Conservation (phyloP, 164 flowering plant species). For the Magnolia kwangsiensis region DNA sequence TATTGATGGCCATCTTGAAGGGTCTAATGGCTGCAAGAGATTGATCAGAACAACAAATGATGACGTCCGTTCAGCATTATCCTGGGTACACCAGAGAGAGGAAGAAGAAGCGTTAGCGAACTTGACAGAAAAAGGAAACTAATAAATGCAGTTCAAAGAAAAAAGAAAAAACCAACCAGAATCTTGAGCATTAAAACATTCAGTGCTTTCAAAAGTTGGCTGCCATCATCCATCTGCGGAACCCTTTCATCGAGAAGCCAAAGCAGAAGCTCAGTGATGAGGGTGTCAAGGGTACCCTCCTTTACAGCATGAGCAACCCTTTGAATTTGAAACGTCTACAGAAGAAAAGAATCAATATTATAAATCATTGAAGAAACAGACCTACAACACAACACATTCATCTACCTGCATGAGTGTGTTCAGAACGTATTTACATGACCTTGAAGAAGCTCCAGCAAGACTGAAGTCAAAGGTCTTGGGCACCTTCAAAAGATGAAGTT, state of each 20-base stretch:
- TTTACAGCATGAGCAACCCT: slow-evolving; percentile 91
- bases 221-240: slow-evolving; percentile 96
- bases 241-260: slow-evolving; percentile 99
- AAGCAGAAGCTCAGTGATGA: slow-evolving; percentile 90
- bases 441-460: slow-evolving; percentile 88
- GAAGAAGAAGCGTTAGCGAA: background rate
- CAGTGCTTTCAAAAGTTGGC: slow-evolving; percentile 91
- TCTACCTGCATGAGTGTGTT: slow-evolving; percentile 96
- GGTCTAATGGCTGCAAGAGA: slow-evolving; percentile 86
- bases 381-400: background rate
- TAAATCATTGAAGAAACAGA: background rate
- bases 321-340: slow-evolving; percentile 92
- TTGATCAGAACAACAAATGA: slow-evolving; percentile 93
- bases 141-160: background rate
- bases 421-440: slow-evolving; percentile 97
- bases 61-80: slow-evolving; percentile 94
- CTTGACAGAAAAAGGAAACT: background rate
- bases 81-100: slow-evolving; percentile 40
- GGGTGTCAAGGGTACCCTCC: slow-evolving; percentile 82
- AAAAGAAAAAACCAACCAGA: slow-evolving; percentile 46
- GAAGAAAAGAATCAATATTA: slow-evolving; percentile 6
- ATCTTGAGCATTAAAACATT: slow-evolving; percentile 98
- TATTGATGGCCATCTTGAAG: slow-evolving; percentile 91
- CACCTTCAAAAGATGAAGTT: slow-evolving; percentile 40
- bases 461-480: slow-evolving; percentile 92